These are phyloP conservation scores for Lactifluus subvellereus DNA, from an alignment of 768 basidiomycete species.

Conservation along the genomic window DNA sequence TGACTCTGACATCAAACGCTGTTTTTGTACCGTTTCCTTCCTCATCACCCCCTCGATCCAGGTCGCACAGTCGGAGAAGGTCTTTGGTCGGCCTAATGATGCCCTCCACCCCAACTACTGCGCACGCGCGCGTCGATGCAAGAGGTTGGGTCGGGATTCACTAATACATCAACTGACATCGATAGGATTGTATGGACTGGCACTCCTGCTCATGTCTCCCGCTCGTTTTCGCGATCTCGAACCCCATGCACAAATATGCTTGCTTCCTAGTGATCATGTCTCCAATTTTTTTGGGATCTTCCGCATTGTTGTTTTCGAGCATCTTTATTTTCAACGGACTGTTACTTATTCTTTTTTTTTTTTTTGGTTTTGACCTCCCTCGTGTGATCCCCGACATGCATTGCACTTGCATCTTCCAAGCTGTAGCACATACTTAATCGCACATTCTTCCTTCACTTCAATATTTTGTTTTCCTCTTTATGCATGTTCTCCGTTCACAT, in stretches of 20 bases:
- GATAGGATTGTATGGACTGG: not conserved
- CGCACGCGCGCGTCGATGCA: conserved; percentile 77
- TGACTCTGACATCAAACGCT: conserved; percentile 69
- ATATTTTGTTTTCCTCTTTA: not conserved
- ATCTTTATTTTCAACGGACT: conserved; percentile 21
- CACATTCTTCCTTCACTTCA: conserved; percentile 7
- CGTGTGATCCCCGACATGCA: conserved; percentile 18
- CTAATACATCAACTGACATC: conserved; percentile 21
- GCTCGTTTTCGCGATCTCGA: not conserved
- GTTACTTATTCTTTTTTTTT: conserved; percentile 14
- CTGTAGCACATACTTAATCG: conserved; percentile 20
- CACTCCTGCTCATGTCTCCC: not conserved
- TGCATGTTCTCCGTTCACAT: conserved; percentile 3
- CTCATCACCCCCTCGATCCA: conserved; percentile 60
- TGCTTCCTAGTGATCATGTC: not conserved
- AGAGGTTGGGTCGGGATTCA: conserved; percentile 69
- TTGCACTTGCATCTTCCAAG: conserved; percentile 17
- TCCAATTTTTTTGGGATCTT: not conserved
- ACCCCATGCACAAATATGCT: not conserved
- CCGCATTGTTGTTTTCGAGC: not conserved
- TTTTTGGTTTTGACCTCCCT: not conserved
- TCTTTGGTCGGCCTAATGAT: conserved; percentile 69
- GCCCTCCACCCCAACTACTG: conserved; percentile 71
- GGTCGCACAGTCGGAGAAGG: conserved; percentile 56
- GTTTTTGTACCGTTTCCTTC: conserved; percentile 50